Base-by-base conservation (phyloP, 2,329 filamentous ascomycete genomes). In the Colletotrichum tamarilloi region DNA sequence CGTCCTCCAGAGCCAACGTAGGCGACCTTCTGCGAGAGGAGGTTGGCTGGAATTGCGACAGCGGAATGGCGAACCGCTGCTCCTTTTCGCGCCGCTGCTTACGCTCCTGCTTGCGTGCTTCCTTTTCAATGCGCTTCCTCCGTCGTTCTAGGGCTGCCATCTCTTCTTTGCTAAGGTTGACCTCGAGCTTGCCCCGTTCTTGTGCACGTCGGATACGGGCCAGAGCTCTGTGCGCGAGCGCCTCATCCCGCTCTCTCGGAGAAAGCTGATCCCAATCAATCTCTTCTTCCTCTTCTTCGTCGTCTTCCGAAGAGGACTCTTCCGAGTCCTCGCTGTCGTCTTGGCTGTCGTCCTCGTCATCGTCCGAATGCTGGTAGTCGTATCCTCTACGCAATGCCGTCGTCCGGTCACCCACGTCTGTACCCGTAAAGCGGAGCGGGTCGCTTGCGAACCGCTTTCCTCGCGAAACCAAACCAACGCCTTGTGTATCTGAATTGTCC, bases 181-280 rank as follows among this genome's bases (percentile, higher is more conserved):
- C 94, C 70, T 97, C 94, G 57, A 88, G 87, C 81, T 92, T 93
- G 75, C 95, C 95, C 78, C 91, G 91, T 75, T 90, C 90, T 80
- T 94, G 92, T 19, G 95, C 95, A 76, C 91, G 90, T 76, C 92
- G 90, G 79, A 98, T 97, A 76, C 94, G 92, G 77, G 92, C 91
- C 82, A 97, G 84, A 53, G 95, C 95, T 76, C 91, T 91, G 76
- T 95, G 92, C 75, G 97, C 91, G 77, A 97, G 83, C 75, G 89
- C 88, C 77, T 96, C 93, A 80, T 97, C 94, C 77, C 89, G 89
- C 71, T 94, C 91, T 77, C 86, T 85, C 76, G 89, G 86, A 72
- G 88, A 87, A 75, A 91, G 78, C 75, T 90, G 86, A 75, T 89
- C 60, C 88, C 89, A 60, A 83, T 84, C 69, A 9, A 73, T 57